These are phyloP conservation scores for Rhododendron molle DNA, from an alignment of 148 eudicot genomes.

Conservation along the genomic window DNA sequence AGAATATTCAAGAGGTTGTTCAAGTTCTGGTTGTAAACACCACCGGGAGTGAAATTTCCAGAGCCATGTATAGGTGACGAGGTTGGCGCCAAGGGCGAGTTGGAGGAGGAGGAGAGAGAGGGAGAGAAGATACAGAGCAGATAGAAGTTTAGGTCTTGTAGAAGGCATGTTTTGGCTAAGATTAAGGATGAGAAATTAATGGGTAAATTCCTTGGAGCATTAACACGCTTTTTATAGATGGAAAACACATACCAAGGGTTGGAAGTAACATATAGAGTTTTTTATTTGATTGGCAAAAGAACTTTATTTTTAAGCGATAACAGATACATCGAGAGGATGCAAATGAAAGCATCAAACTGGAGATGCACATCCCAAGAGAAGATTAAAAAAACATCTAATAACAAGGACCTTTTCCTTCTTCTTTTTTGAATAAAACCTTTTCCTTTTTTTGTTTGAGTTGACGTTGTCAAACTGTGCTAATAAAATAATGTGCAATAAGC, in stretches of 20 bases:
- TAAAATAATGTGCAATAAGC: no score
- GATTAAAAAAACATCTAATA: no score
- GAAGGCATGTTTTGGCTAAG: not conserved
- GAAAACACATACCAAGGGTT: not conserved
- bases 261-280: not conserved
- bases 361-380: no score
- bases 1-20: constrained; percentile 17
- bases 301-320: not conserved
- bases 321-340: no score
- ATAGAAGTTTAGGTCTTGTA: not conserved
- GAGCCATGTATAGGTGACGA: not conserved
- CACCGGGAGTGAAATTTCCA: constrained; percentile 6
- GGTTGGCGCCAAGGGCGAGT: constrained; percentile 7
- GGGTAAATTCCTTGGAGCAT: not conserved
- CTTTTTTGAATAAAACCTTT: no score
- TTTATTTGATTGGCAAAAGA: not conserved
- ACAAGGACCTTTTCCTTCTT: no score
- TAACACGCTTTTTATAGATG: not conserved
- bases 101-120: not conserved
- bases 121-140: not conserved
- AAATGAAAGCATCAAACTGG: not conserved
- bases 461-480: no score
- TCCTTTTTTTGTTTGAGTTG: no score
- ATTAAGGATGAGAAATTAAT: not conserved
- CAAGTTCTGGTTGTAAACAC: constrained; percentile 20